phyloP scores from a whole-genome alignment of 2,329 filamentous ascomycete genomes.

The Calycina marina region DNA sequence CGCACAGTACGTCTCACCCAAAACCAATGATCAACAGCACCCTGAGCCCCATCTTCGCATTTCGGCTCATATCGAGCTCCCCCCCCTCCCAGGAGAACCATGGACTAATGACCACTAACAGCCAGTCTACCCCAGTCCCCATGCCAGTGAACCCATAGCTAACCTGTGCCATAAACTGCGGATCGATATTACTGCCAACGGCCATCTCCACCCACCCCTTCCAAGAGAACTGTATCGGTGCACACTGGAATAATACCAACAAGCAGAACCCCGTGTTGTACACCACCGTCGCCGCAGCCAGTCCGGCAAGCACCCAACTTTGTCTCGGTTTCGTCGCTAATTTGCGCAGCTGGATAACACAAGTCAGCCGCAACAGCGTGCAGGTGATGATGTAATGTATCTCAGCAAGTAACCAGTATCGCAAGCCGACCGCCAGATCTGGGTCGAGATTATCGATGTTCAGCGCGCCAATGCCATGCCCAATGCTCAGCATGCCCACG shows the following conservation, averaged over 20 bases:
- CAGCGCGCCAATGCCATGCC: conserved; percentile 2
- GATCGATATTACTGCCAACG: conserved; percentile 19
- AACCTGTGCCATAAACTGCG: conserved; percentile 27
- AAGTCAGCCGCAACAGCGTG: conserved; percentile 26
- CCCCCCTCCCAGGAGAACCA: conserved; percentile 34
- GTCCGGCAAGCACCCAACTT: not conserved
- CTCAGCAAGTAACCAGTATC: conserved; percentile 5
- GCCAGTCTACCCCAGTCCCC: conserved; percentile 31
- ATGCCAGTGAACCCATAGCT: conserved; percentile 30
- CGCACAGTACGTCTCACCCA: conserved; percentile 5
- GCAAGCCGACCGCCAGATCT: conserved; percentile 1
- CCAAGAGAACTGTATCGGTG: conserved; percentile 34
- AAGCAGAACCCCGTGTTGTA: conserved; percentile 29
- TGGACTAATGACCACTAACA: conserved; percentile 32
- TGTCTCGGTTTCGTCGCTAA: not conserved
- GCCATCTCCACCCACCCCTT: conserved; percentile 20
- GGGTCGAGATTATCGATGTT: not conserved
- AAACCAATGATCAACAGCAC: conserved; percentile 32
- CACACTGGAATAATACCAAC: conserved; percentile 33
- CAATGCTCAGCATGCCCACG: conserved; percentile 1
- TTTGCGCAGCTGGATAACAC: conserved; percentile 20
- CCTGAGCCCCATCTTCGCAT: conserved; percentile 26
- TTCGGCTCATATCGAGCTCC: conserved; percentile 24
- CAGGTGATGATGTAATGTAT: conserved; percentile 26
- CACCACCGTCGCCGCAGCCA: conserved; percentile 3